Evolutionary conservation across 2,329 filamentous ascomycete genomes (phyloP), one percentile per base, ranked within the genome.

Genomic region (Tolypocladium capitatum): DNA sequence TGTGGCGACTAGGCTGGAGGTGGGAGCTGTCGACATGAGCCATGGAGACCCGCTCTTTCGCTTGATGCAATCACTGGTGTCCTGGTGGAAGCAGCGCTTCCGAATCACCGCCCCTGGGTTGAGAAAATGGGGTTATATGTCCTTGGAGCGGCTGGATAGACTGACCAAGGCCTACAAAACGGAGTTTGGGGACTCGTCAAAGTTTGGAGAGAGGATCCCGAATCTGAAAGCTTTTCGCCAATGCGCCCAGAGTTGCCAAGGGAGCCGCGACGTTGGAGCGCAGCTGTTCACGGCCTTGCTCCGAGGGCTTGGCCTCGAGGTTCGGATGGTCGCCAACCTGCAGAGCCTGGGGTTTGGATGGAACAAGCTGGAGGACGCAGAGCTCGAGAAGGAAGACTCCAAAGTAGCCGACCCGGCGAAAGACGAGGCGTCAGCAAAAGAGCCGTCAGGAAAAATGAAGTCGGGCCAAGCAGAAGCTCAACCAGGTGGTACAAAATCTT

Each of bases 261-360:
- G 92, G 1, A 96, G 89, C 51, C 77, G 90, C 52, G 92, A 97
- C 63, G 74, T 92, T 3, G 90, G 89, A 0, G 83, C 86, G 0
- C 90, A 97, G 59, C 73, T 98, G 0, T 97, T 97, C 54, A 94
- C 88, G 0, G 86, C 88, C 3, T 68, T 98, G 8, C 63, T 96
- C 21, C 75, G 92, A 53, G 88, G 82, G 0, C 61, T 97, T 11
- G 86, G 86, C 0, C 69, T 97, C 2, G 88, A 96, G 58, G 80
- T 87, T 11, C 77, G 91, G 30, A 76, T 97, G 72, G 80, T 97
- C 3, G 81, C 83, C 10, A 96, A 81, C 59, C 62, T 98, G 36
- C 92, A 97, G 60, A 84, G 89, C 1, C 68, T 87, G 21, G 92
- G 92, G 0, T 95, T 94, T 63, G 89, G 89, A 2, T 97, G 88